phyloP scores from a whole-genome alignment of 495 filamentous ascomycete genomes.

The Penicillium paxilli region DNA sequence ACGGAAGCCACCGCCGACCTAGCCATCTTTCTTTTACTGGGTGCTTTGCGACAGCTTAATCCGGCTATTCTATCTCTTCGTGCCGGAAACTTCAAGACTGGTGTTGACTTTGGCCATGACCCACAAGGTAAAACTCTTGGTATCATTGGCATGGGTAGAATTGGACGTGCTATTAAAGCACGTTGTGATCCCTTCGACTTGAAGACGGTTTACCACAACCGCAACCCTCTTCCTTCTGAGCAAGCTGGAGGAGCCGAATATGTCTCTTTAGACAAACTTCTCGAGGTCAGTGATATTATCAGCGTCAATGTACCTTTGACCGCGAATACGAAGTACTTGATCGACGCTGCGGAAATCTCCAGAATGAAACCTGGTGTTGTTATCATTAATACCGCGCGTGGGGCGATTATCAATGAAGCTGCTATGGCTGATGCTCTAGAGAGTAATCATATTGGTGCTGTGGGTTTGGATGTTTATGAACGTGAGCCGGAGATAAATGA shows the following conservation, averaged over 20 bases:
- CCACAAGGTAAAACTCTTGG: conserved; percentile 57
- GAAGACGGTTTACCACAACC: conserved; percentile 58
- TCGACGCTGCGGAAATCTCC: conserved; percentile 46
- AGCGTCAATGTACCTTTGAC: conserved; percentile 64
- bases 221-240: conserved; percentile 27
- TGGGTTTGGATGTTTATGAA: background rate
- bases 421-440: conserved; percentile 46
- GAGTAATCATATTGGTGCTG: background rate
- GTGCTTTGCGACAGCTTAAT: conserved; percentile 59
- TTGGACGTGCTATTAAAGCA: conserved; percentile 48
- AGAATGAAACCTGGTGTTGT: conserved; percentile 59
- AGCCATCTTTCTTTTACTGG: conserved; percentile 40
- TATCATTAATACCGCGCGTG: conserved; percentile 60
- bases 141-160: conserved; percentile 75
- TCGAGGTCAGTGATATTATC: conserved; percentile 57
- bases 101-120: conserved; percentile 45
- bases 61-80: conserved; percentile 36
- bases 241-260: conserved; percentile 48
- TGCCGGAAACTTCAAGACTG: conserved; percentile 42
- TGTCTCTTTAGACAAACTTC: conserved; percentile 57
- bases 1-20: conserved; percentile 33
- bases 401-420: conserved; percentile 56
- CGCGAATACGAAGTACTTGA: conserved; percentile 52
- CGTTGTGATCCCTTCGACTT: conserved; percentile 48
- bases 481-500: too few relatives aligned